Base-by-base conservation (phyloP, 2,329 filamentous ascomycete species). In the Botrytis tulipae region DNA sequence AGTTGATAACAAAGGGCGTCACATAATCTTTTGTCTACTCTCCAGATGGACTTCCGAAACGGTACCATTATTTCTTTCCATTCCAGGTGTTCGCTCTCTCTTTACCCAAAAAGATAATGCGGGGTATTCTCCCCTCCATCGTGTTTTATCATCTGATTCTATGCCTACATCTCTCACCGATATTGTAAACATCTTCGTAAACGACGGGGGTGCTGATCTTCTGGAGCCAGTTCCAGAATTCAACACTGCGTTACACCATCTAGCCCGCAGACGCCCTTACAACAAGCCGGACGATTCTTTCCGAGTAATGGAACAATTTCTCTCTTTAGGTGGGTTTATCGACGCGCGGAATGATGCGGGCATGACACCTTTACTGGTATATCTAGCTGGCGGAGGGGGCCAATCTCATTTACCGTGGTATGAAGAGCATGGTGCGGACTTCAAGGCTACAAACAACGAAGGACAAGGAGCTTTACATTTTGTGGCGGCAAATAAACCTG, bases 191-290 rank as follows among this genome's bases (percentile, higher is more conserved):
- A 12, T 5, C 9, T 12, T 44, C n/a, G 10, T 44, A 22, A 40
- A 63, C 20, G 67, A 60, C 6, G 61, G 60, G 20, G 74, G 73
- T 8, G 73, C 73, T 37, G 59, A 77, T 59, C 44, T 69, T 40
- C 32, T 75, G 14, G 73, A 74, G 1, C 66, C 68, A 16, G 76
- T 74, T 51, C 74, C 67, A 20, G n/a, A 70, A 29, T 74, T 63
- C 2, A 70, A 76, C 22, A 76, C 75, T 4, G 71, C 71, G 18
- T 69, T 76, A 18, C 76, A 77, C 22, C 57, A 77, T 51, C 65
- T 76, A 35, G 51, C 51, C 7, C 14, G 20, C 29, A 32, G 14
- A 16, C 25, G 25, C 4, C 22, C 22, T 4, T 40, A 7, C 22
- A n/a, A 14, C 48, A 8, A 29, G 2, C 22, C 3, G 8, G 1